Evolutionary conservation across 108 stramenopile species (phyloP), one percentile per base, ranked within the genome.

Genomic region (Skeletonema tropicum): DNA sequence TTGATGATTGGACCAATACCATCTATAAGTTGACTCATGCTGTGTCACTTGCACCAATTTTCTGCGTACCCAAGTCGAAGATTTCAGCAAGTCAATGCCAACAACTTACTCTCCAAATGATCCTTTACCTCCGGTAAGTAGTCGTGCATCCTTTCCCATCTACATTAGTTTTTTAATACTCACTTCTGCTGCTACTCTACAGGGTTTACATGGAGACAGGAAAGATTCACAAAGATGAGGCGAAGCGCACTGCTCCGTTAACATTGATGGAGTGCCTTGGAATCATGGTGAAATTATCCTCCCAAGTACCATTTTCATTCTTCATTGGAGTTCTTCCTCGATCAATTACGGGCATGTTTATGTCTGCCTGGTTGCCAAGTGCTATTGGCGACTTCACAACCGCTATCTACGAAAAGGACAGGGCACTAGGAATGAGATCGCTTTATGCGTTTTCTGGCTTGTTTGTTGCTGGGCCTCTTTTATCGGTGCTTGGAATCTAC

Each of bases 1-100:
- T 52, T 23, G 49, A 52, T 52, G 49, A 52, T 52, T 52, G 49
- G 49, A 52, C 49, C 49, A 23, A 21, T 7, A 52, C 49, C 21
- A 52, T 52, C 49, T 3, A 19, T 7, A 52, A 52, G 49, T 21
- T 52, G 19, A 52, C 49, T 21, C 21, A 23, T 21, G 49, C 19
- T 52, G 49, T 52, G 21, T 52, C 49, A 5, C 23, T 52, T 23
- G 49, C 49, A 6, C 49, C 49, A 7, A 12, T 2, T 52, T 52
- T 52, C 49, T 21, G 17, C 5, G 21, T 23, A 2, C 23, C 49
- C 21, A 52, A 52, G 21, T 52, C 49, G 14, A 52, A 23, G 49
- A 52, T 52, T 23, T 15, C 49, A 52, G 1, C 49, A 7, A 5
- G 2, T 0, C 49, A 52, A 52, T 52, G 49, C 4, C 49, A 21